phyloP scores from a whole-genome alignment of 352 stramenopile genomes.

The Globisporangium mamillatum region DNA sequence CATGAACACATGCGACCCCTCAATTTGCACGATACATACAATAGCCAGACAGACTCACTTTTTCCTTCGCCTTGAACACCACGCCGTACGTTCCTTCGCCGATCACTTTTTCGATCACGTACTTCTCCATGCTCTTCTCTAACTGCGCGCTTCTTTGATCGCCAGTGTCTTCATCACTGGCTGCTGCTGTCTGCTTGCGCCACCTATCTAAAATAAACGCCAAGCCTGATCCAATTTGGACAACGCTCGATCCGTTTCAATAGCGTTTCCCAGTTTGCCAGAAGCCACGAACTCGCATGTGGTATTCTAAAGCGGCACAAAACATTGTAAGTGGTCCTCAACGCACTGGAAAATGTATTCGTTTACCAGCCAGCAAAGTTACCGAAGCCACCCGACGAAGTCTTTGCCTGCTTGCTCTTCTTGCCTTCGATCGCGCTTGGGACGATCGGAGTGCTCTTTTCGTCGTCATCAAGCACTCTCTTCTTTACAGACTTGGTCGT shows the following conservation, averaged over 20 bases:
- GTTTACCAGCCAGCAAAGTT: constrained; percentile 76
- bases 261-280: background rate
- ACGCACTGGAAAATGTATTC: background rate
- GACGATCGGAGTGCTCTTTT: constrained; percentile 10
- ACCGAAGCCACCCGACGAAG: constrained; percentile 48
- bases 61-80: constrained; percentile 78
- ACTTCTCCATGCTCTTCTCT: constrained; percentile 61
- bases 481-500: constrained; percentile 21
- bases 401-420: constrained; percentile 53
- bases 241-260: constrained; percentile 14
- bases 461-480: constrained; percentile 20
- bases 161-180: background rate
- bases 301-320: background rate
- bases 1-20: background rate
- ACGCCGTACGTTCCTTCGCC: constrained; percentile 82
- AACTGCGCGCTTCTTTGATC: background rate
- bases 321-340: background rate
- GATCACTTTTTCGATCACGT: constrained; percentile 77
- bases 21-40: background rate
- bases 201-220: constrained; percentile 10
- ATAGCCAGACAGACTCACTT: constrained; percentile 29
- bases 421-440: constrained; percentile 71
- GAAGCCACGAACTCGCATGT: background rate
- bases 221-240: background rate
- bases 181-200: background rate